Evolutionary conservation across 2,329 filamentous ascomycete genomes (phyloP).

Genomic region (Escovopsis sp.): DNA sequence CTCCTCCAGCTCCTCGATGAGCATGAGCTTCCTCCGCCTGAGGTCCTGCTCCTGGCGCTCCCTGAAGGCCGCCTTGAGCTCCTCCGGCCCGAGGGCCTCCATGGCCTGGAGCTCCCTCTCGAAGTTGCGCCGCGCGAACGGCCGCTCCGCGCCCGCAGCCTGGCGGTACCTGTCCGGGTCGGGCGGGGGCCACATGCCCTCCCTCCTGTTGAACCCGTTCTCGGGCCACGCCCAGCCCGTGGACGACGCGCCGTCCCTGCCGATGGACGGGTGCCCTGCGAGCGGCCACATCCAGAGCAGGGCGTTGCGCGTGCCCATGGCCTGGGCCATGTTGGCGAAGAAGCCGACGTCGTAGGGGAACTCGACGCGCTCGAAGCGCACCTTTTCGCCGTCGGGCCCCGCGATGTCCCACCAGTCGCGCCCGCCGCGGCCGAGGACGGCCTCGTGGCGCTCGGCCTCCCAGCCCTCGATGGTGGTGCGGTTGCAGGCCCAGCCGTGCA

Average conservation of each 20-base stretch:
- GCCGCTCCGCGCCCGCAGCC: constrained; percentile 23
- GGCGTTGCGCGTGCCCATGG: constrained; percentile 56
- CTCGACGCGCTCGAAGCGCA: constrained; percentile 49
- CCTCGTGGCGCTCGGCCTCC: constrained; percentile 53
- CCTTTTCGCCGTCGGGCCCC: constrained; percentile 21
- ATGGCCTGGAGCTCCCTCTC: constrained; percentile 14
- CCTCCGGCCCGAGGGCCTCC: constrained; percentile 24
- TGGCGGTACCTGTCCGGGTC: constrained; percentile 46
- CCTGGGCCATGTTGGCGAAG: constrained; percentile 57
- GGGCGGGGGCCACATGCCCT: constrained; percentile 46
- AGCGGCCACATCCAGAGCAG: constrained; percentile 59
- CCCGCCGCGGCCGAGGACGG: constrained; percentile 34
- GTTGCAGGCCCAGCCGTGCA: constrained; percentile 50
- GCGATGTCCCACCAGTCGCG: constrained; percentile 29
- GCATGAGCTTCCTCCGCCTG: constrained; percentile 23
- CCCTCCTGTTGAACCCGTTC: constrained; percentile 59
- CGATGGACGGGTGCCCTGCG: constrained; percentile 33
- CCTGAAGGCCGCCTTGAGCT: constrained; percentile 34
- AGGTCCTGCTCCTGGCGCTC: constrained; percentile 35
- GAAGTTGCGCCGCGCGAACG: constrained; percentile 22
- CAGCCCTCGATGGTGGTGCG: constrained; percentile 71
- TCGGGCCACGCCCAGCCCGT: constrained; percentile 51
- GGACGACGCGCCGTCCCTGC: constrained; percentile 18
- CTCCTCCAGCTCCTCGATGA: constrained; percentile 38
- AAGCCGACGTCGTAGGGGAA: constrained; percentile 74